Percentiles rank a stretch among this genome's conserved stretches.
phyloP scores from a whole-genome alignment of 169 alveolate species.

The Eimeria acervulina region DNA sequence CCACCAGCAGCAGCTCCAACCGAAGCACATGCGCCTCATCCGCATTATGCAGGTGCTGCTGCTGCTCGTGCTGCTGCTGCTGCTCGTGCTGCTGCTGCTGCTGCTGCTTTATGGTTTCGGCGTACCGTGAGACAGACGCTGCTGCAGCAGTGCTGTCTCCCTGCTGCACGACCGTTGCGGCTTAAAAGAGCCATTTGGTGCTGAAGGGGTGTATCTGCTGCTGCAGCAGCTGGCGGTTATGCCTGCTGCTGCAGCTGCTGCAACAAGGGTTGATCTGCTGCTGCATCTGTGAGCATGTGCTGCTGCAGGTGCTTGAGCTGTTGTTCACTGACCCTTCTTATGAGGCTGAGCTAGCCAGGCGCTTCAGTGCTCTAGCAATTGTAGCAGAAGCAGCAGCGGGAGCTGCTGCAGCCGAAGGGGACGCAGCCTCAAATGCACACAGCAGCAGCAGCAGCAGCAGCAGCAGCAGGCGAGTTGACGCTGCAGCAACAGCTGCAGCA shows the following conservation, averaged over 20 bases:
- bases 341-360: constrained; percentile 88
- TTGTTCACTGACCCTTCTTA: constrained; percentile 89
- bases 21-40: constrained; percentile 79
- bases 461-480: constrained; percentile 34
- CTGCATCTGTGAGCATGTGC: neutral
- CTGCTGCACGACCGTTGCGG: no score
- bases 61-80: constrained; percentile 2
- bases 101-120: neutral
- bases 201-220: neutral
- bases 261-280: neutral
- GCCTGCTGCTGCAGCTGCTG: constrained; percentile 10
- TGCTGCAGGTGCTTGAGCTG: constrained; percentile 76
- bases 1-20: constrained; percentile 84
- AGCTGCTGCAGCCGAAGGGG: constrained; percentile 7
- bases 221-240: neutral
- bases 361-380: neutral
- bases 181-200: neutral
- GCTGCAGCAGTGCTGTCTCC: neutral
- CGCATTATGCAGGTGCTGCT: constrained; percentile 80
- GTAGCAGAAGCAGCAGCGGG: constrained; percentile 51
- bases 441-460: constrained; percentile 64
- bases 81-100: constrained; percentile 15
- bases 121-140: neutral
- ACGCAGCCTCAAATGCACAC: neutral
- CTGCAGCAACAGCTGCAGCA: constrained; percentile 70